A percentile compares a stretch with the other conserved stretches of the same genome.
Evolutionary conservation across 345 rosid species (phyloP).

Genomic region (Eucalyptus cladocalyx): DNA sequence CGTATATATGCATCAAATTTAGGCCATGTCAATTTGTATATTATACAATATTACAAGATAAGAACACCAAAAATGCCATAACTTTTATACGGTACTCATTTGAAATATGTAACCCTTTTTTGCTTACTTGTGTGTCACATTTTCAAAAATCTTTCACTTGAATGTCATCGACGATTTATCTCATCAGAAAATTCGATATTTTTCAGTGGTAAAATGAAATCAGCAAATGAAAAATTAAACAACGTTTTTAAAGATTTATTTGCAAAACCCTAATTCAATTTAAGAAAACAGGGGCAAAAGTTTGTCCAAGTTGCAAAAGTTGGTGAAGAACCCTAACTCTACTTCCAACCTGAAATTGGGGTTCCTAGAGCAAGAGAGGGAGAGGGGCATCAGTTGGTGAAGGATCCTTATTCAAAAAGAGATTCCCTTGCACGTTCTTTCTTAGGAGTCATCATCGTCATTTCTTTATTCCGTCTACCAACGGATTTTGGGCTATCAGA

Average conservation of each 20-base stretch:
- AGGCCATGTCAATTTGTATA: not conserved
- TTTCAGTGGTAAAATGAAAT: not conserved
- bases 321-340: not conserved
- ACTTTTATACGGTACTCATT: not conserved
- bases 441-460: not conserved
- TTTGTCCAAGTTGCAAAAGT: not conserved
- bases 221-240: not conserved
- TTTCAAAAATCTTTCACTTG: not conserved
- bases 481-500: not conserved
- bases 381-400: not conserved
- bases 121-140: not conserved
- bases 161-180: fast-evolving
- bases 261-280: not conserved
- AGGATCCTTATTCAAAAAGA: not conserved
- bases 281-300: not conserved
- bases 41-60: not conserved
- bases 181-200: too few relatives aligned
- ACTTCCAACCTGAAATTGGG: not conserved
- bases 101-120: not conserved
- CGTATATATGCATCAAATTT: not conserved
- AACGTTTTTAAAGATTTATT: not conserved
- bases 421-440: not conserved
- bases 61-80: not conserved
- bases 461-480: not conserved
- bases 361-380: not conserved